Evolutionary conservation across 2,329 filamentous ascomycete genomes (phyloP).

Genomic region (Tolypocladium paradoxum): DNA sequence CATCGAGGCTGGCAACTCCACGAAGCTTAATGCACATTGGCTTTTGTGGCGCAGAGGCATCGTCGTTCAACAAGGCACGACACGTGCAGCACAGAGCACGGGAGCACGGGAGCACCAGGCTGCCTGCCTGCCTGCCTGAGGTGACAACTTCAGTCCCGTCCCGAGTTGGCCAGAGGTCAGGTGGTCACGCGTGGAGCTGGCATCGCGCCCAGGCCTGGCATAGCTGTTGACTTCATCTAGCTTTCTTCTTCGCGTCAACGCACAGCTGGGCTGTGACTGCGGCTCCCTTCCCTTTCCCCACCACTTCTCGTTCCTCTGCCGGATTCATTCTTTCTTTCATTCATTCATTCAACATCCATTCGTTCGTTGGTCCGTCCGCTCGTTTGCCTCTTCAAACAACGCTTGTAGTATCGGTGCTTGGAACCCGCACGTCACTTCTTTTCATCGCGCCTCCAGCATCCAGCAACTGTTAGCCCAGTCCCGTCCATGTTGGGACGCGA

Average conservation of each 20-base stretch:
- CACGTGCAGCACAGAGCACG: background rate
- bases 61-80: background rate
- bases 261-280: background rate
- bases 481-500: background rate
- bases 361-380: no score
- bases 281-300: background rate
- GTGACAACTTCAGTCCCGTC: background rate
- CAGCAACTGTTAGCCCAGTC: background rate
- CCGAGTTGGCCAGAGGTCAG: background rate
- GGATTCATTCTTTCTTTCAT: background rate
- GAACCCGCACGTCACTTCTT: background rate
- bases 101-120: background rate
- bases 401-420: background rate
- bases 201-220: background rate
- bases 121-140: background rate
- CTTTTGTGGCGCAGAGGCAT: background rate
- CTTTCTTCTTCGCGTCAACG: background rate
- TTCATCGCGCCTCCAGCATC: background rate
- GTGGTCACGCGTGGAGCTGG: background rate
- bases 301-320: background rate
- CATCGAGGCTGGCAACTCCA: background rate
- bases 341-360: no score
- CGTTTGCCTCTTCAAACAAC: background rate
- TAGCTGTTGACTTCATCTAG: background rate
- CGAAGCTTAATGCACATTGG: background rate